A percentile compares a stretch with the other conserved stretches of the same genome.
These are phyloP conservation scores for Vanderwaltozyma polyspora DNA, from an alignment of 805 yeast species.

Conservation along the genomic window DNA sequence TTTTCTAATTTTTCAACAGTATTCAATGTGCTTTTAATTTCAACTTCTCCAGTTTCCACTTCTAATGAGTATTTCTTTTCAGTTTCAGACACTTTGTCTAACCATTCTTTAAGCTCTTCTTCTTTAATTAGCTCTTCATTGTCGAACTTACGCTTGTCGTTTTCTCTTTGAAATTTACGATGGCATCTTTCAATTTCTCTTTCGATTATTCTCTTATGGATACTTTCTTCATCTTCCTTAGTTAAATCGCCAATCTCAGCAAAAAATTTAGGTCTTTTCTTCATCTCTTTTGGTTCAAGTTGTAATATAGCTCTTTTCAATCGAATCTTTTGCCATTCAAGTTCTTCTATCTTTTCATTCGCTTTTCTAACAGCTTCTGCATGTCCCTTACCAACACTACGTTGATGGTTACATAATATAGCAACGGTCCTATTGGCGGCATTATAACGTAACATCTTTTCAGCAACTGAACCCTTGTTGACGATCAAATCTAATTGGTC, in stretches of 20 bases:
- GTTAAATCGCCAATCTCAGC: slow-evolving; percentile 56
- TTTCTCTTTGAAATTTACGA: slow-evolving; percentile 63
- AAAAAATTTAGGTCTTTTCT: slow-evolving; percentile 48
- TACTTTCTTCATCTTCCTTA: slow-evolving; percentile 48
- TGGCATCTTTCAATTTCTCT: slow-evolving; percentile 54
- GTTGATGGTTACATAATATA: slow-evolving; percentile 91
- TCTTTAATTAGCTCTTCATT: slow-evolving; percentile 42
- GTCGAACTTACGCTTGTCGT: slow-evolving; percentile 57
- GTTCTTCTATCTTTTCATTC: slow-evolving; percentile 63
- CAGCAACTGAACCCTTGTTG: slow-evolving; percentile 80
- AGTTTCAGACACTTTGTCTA: slow-evolving; percentile 43
- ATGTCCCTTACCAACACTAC: slow-evolving; percentile 79
- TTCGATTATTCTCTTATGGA: slow-evolving; percentile 49
- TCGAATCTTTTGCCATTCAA: slow-evolving; percentile 75
- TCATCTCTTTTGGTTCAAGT: slow-evolving; percentile 42
- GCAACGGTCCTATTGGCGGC: slow-evolving; percentile 96
- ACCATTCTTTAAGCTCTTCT: slow-evolving; percentile 46
- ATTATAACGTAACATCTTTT: slow-evolving; percentile 76
- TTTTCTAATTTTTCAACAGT: slow-evolving; percentile 58
- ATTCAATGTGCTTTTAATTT: slow-evolving; percentile 36
- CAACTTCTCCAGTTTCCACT: slow-evolving; percentile 46
- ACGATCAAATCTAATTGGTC: slow-evolving; percentile 78
- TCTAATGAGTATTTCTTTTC: slow-evolving; percentile 46
- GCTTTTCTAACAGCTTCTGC: slow-evolving; percentile 73
- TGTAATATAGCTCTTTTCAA: slow-evolving; percentile 58